Evolutionary conservation across 2,329 filamentous ascomycete genomes (phyloP), one percentile per base, ranked within the genome.

Genomic region (Fusarium globosum): DNA sequence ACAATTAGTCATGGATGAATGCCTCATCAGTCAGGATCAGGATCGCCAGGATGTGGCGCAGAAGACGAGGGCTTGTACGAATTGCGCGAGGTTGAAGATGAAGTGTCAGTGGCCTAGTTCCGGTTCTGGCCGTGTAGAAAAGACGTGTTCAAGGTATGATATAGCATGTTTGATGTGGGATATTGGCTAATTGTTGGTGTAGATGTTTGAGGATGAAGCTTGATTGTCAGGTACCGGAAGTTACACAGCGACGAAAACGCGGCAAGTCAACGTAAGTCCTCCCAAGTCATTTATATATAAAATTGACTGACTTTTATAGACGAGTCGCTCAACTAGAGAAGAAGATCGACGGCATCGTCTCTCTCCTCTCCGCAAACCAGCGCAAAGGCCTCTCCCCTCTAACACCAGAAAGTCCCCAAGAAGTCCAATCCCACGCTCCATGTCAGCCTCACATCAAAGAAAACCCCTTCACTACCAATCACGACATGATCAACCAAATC

Each of bases 321-420:
- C 79, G 81, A 16, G 82, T 84, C 5, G 81, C 80, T 11, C 81
- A 82, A 43, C 51, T 84, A 6, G 82, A 84, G 60, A 78, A 81
- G 58, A 84, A 83, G 67, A 82, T 84, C 36, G 82, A 84, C n/a
- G 81, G 81, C 43, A 79, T 84, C 28, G 80, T 84, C 55, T 82
- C 80, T 8, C 77, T 83, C 10, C 77, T 83, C 14, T 79, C 81
- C 10, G 78, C 78, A 20, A 80, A 74, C 52, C 79, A 80, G 26
- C 77, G 78, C 42, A 71, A 76, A 51, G 73, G 68, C 45, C 70
- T 71, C 20, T 69, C 72, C 7, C 76, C 76, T 13, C 56, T 71
- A 45, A 78, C 76, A 28, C 76, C 76, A n/a, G 76, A 78, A 41
- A 78, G 76, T 20, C 74, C 74, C 36, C 57, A 76, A 38, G 69